Base-by-base conservation (phyloP, 208 protist genomes). In the Leishmania tropica region DNA sequence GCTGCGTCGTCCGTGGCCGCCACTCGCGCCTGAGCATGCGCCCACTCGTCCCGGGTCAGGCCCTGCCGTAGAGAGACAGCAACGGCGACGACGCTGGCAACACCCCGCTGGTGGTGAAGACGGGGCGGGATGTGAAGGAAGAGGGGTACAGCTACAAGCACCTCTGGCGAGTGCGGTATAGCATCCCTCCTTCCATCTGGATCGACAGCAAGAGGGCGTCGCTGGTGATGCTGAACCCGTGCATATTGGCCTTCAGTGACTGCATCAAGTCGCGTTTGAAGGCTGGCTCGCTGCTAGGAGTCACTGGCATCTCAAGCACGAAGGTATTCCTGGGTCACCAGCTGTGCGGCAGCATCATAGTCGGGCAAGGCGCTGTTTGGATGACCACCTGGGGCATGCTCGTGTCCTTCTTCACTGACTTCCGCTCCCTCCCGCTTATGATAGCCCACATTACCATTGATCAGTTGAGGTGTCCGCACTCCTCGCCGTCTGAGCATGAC, bases 251-350 rank as follows among this genome's bases (percentile, higher is more conserved):
- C 37, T 90, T 86, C 47, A 70, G 74, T 80, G 76, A 76, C 21
- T 4, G 28, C 37, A 84, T 73, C 37, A 83, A 81, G 81, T 45
- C 79, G 7, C 81, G 73, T 73, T 87, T 85, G 78, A 73, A 40
- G 24, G 71, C 83, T 3, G 78, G 81, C 37, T 85, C 84, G 54
- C 65, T 90, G 35, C 1, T 88, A 40, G 54, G 77, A 2, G 84
- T 86, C 17, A 73, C 87, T 31, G 87, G 68, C 13, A 90, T 78
- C 40, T 54, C 83, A 7, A 85, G 87, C 68, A 83, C 84, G 65
- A 83, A 86, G 77, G 68, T 90, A n/a, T 83, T 84, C 64, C 58
- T 91, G 0, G 90, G 86, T 28, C 79, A 90, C 81, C 88, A 94
- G 75, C 45, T 94, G n/a, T 62, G 51, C 15, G 78, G 79, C 71